These are phyloP conservation scores for Hortiboletus flavorubellus DNA, from an alignment of 768 basidiomycete genomes.

Conservation along the genomic window DNA sequence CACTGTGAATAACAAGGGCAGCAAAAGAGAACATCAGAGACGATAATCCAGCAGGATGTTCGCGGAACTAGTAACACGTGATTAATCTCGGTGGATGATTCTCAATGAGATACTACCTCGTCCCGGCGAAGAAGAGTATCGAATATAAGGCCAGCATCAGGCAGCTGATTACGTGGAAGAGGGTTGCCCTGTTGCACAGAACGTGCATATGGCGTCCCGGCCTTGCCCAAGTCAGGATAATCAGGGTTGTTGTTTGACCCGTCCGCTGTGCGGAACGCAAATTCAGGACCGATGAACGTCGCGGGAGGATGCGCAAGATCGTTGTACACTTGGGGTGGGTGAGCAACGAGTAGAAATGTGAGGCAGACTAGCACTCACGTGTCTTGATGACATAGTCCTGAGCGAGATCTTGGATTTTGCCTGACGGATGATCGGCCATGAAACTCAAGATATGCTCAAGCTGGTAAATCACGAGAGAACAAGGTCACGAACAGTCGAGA, in stretches of 20 bases:
- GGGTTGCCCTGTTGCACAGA: conserved; percentile 72
- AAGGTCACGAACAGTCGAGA: background rate
- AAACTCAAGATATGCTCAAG: conserved; percentile 69
- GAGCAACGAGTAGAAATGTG: background rate
- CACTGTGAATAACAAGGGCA: conserved; percentile 79
- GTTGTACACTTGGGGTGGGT: conserved; percentile 56
- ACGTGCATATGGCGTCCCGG: conserved; percentile 75
- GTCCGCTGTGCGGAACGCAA: conserved; percentile 71
- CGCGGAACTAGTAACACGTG: conserved; percentile 49
- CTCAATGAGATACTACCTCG: conserved; percentile 39
- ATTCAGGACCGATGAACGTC: conserved; percentile 60
- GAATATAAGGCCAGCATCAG: conserved; percentile 77
- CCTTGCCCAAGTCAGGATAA: conserved; percentile 71
- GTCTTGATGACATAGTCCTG: conserved; percentile 45
- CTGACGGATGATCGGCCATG: conserved; percentile 56
- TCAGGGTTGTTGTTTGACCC: conserved; percentile 74
- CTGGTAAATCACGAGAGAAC: conserved; percentile 32
- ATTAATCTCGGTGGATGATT: background rate
- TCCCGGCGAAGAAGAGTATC: conserved; percentile 76
- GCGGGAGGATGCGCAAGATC: conserved; percentile 79
- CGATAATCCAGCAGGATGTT: conserved; percentile 78
- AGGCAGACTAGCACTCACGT: conserved; percentile 40
- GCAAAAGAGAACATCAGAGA: conserved; percentile 81
- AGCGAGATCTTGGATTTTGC: conserved; percentile 38
- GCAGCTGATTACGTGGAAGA: conserved; percentile 63